Evolutionary conservation across 306 rosid genomes (phyloP), one percentile per base, ranked within the genome.

Genomic region (Trichosanthes cucumerina): DNA sequence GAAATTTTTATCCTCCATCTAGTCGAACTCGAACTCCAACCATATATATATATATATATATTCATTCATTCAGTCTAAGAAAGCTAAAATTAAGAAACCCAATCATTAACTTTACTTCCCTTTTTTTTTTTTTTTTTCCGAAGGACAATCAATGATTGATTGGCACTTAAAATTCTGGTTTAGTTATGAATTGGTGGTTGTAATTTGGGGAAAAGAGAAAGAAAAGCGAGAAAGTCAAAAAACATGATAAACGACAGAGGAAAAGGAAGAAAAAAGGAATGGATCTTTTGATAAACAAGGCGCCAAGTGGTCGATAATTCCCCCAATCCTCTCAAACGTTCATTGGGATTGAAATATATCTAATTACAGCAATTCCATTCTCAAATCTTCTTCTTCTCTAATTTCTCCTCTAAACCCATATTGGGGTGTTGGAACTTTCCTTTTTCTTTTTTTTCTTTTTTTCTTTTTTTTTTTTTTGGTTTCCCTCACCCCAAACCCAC

Each of bases 331-430:
- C 12, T 23, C 6, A 43, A 23, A 7, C 41, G 36, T 44, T 47
- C 24, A 1, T 72, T 28, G 36, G 36, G 2, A 6, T 46, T 72
- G 13, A 23, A 58, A 70, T 10, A 36, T n/a, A 23, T 26, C 77
- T 72, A 72, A 72, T 72, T 72, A 47, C 39, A 49, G 24, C 59
- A 47, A 15, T 14, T 70, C 76, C 76, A 43, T 43, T 70, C 36
- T 23, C 76, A 70, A 41, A 69, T 10, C 34, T 69, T 69, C 33
- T 69, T 69, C 33, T 28, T 28, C 54, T 69, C 31, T 69, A 43
- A 26, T 72, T 72, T 49, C 77, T 72, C 77, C 77, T 72, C 77
- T 47, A 26, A 26, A 47, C 58, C 77, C 77, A 72, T 72, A 8
- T 72, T 28, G 57, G 59, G 77, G 58, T 43, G 54, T 70, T 70